Base-by-base conservation (phyloP, 148 eudicot genomes). In the Tetragonia tetragonoides region DNA sequence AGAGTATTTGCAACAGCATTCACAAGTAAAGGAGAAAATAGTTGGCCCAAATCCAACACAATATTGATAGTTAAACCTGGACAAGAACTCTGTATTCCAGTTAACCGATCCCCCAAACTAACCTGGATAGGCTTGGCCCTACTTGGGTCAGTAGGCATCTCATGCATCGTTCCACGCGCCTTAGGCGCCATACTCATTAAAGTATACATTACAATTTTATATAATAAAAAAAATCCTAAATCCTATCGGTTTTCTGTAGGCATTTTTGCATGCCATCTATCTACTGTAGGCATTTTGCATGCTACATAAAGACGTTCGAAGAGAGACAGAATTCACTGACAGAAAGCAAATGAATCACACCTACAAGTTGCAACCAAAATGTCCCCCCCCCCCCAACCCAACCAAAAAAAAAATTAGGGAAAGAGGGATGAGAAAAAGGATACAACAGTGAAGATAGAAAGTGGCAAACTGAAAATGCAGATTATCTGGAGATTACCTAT, bases 401-500 rank as follows among this genome's bases (percentile, higher is more conserved):
- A 28, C 15, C 38, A 60, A 39, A 66, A 49, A 14, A 51, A 51
- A 51, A 51, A 63, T 76, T 28, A 39, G n/a, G n/a, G 9, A 20
- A 1, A 6, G 24, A 6, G 23, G 23, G 24, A 17, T 11, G n/a
- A 8, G 21, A 16, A 16, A 20, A 17, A 20, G 24, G 10, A 15
- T 57, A 70, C 7, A 20, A 10, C 1, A 42, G 34, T 23, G 12
- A n/a, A n/a, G 40, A 3, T 46, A 70, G 73, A 21, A 46, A 16
- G 56, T 21, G 17, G 72, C 3, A 42, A 68, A 44, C 72, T 42
- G 20, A 67, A 8, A n/a, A 20, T 69, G 20, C 38, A 60, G n/a
- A 40, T 14, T 40, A 10, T 74, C 49, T 74, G 47, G 75, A 28
- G 59, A 73, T 16, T 15, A 57, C 24, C 56, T 74, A 67, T 41